Base-by-base conservation (phyloP, 371 early-diverging fungal genomes). In the Umbelopsis sp. region DNA sequence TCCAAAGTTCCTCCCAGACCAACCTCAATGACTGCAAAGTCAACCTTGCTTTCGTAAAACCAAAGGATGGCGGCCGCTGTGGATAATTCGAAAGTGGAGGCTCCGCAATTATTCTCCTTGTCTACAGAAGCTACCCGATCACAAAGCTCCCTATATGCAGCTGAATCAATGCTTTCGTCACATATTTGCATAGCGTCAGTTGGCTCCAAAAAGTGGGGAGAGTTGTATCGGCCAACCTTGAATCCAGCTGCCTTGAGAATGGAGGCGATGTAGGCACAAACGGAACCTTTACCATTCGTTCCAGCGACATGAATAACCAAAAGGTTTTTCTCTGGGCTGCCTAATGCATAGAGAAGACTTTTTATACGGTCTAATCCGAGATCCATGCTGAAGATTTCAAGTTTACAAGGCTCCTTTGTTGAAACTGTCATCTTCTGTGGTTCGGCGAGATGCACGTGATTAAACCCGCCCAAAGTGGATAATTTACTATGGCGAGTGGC, bases 251-350 rank as follows among this genome's bases (percentile, higher is more conserved):
- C 72, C 16, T 68, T 70, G 11, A 91, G 70, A 11, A 89, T 87
- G 3, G 77, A 69, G 6, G 86, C 50, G 32, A 88, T 68, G 66
- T 83, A 81, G 2, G 94, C 89, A 70, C 88, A 87, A 4, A 90
- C 87, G 0, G 92, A 92, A 10, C 95, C 95, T 69, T 93, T 93
- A 50, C 94, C 94, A 71, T 93, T 93, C 0, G 94, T 93, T 11
- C 94, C 94, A 10, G 92, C 91, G 3, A 93, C 91, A 70, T 93
- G 94, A n/a, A 93, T 74, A 20, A 89, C 81, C 14, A 70, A 77
- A 46, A 89, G 75, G 35, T 70, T 66, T 25, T 70, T 65, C 35
- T 92, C 87, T 0, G 94, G 94, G 71, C 81, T 70, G 14, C 73
- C 77, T 1, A 94, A 81, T 7, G 78, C 78, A 3, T 77, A 72